Percentiles rank a stretch among this genome's conserved stretches.
Evolutionary conservation across 1,284 basidiomycete genomes (phyloP).

Genomic region (Moesziomyces globuligerus): DNA sequence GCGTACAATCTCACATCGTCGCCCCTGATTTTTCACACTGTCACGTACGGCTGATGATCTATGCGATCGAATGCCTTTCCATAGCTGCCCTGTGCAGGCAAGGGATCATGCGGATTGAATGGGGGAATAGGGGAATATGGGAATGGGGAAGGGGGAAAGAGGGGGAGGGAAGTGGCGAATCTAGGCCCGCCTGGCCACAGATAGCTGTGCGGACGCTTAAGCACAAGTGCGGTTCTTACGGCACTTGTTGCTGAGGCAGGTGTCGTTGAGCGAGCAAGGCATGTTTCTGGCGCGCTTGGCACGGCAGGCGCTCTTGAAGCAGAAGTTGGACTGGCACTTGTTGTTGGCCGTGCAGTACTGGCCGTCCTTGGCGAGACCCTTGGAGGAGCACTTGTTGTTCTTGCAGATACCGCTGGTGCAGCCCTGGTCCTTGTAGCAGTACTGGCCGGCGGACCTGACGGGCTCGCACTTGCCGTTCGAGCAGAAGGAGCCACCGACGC

Average conservation of each 20-base stretch:
- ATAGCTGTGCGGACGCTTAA: constrained; percentile 5
- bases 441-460: constrained; percentile 7
- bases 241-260: constrained; percentile 23
- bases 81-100: too few relatives aligned
- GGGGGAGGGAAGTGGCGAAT: not conserved
- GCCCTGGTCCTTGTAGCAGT: constrained; percentile 47
- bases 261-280: constrained; percentile 26
- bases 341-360: constrained; percentile 14
- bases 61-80: too few relatives aligned
- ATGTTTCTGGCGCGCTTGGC: constrained; percentile 21
- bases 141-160: too few relatives aligned
- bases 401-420: constrained; percentile 29
- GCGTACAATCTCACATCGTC: too few relatives aligned
- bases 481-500: constrained; percentile 23
- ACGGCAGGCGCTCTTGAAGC: constrained; percentile 26
- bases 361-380: constrained; percentile 11
- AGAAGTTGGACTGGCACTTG: constrained; percentile 25
- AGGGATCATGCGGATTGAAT: too few relatives aligned
- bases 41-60: too few relatives aligned
- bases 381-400: constrained; percentile 25
- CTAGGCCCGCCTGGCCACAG: not conserved
- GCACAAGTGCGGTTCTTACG: constrained; percentile 21
- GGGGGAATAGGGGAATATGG: too few relatives aligned
- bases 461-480: constrained; percentile 23
- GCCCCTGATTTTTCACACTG: too few relatives aligned